Evolutionary conservation across 208 protist species (phyloP), one percentile per base, ranked within the genome.

Genomic region (Crithidia expoeki): DNA sequence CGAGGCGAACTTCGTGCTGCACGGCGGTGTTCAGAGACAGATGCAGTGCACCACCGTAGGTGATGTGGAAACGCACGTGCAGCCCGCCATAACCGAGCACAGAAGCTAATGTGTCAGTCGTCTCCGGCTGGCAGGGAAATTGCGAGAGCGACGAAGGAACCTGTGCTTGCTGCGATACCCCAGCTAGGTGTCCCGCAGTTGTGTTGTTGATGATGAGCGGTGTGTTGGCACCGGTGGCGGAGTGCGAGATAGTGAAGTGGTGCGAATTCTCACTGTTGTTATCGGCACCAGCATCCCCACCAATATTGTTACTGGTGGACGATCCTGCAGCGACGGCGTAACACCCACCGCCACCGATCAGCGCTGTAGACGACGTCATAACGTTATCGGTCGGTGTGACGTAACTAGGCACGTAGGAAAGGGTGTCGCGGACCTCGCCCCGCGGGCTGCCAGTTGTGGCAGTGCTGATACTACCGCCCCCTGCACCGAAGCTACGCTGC

Each of bases 11-110:
- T 14, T 89, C 77, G 64, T 93, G 78, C 47, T 82, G 83, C 64
- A 92, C 68, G 2, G 81, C 75, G 4, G 69, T 78, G 40, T 73
- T 76, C 4, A 89, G 40, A 7, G 82, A 81, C 2, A 96, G 34
- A 21, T 81, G 74, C 74, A 96, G 69, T 21, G 83, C 58, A 5
- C 91, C 91, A 36, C 91, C 91, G 62, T 96, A 96, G 27, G 91
- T 96, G 7, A 92, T 62, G 76, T 96, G 91, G 4, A 96, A 72
- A 32, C 82, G 81, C 2, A 96, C 44, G 62, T 86, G 83, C 36
- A 96, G 70, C 12, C 91, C 91, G 32, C 73, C 69, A 10, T 69
- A 62, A 1, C 90, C 90, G 4, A 92, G 33, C 34, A 86, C 74
- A 0, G 78, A 64, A 2, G 83, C 75, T 11, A 95, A 64, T 12